Percentiles rank a stretch among this genome's conserved stretches.
Evolutionary conservation across 495 filamentous ascomycete genomes (phyloP).

Genomic region (Ramalina peruviana): DNA sequence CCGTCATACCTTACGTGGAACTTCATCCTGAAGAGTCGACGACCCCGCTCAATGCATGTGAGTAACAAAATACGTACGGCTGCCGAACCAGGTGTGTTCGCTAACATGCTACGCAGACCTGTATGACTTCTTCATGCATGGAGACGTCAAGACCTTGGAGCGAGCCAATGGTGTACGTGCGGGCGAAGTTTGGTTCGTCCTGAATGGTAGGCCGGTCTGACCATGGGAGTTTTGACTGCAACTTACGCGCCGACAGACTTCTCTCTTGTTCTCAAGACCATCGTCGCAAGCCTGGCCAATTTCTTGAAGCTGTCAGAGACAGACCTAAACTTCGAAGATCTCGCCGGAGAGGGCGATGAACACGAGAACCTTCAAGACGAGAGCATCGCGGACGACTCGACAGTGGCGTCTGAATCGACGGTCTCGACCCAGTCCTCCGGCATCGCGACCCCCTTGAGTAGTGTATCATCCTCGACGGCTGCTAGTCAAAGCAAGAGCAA

Average conservation of each 20-base stretch:
- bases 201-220: constrained; percentile 26
- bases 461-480: neutral
- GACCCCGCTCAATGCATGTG: constrained; percentile 45
- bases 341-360: constrained; percentile 20
- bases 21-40: constrained; percentile 37
- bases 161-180: constrained; percentile 44
- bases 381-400: constrained; percentile 13
- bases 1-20: constrained; percentile 52
- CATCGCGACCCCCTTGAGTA: constrained; percentile 3
- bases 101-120: constrained; percentile 27
- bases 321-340: constrained; percentile 25
- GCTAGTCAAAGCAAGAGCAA: constrained; percentile 8
- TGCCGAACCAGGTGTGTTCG: neutral
- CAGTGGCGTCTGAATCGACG: constrained; percentile 6
- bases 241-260: constrained; percentile 38
- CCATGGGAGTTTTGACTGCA: neutral
- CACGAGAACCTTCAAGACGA: constrained; percentile 21
- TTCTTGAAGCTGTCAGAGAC: constrained; percentile 33
- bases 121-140: constrained; percentile 63
- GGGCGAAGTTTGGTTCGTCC: constrained; percentile 51
- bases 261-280: constrained; percentile 51
- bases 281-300: constrained; percentile 42
- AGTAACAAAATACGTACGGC: neutral
- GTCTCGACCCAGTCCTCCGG: constrained; percentile 2
- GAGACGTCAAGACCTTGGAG: constrained; percentile 39